Evolutionary conservation across 2,329 filamentous ascomycete genomes (phyloP), one percentile per base, ranked within the genome.

Genomic region (Metarhizium anisopliae): DNA sequence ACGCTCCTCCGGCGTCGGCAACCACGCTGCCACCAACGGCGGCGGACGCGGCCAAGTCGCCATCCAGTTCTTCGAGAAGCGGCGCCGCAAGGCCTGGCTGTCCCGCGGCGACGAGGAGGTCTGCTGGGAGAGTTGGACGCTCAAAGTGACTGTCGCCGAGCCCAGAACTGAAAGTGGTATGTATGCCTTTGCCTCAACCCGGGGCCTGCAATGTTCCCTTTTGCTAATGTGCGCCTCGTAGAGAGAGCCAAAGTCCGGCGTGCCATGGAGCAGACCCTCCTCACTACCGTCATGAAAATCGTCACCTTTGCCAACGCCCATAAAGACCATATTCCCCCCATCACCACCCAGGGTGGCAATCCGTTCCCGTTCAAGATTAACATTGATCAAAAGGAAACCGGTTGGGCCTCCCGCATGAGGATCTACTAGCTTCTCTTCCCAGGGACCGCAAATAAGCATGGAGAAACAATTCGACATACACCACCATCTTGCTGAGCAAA

Each of bases 291-390:
- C 57, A 83, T 95, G 77, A 95, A 96, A 73, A 93, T 96, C 64
- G 83, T 96, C 63, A 86, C 85, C 59, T 87, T 89, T 54, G 91
- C 90, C 64, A 95, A 95, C 72, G 77, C 83, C 53, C 88, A 96
- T 72, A 95, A 95, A 70, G 90, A 95, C 66, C 94, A 97, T 71
- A 97, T 99, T 61, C 94, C 94, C 1, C 94, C 93, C 52, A 97
- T 97, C 64, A 96, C 91, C 61, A 95, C 91, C 8, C 94, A 91
- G 25, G 91, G 86, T 67, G 90, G 88, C 51, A 97, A 97, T 69
- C 93, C 94, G 0, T 99, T 97, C 67, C 93, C 93, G 0, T 97
- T 95, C 72, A 87, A 92, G 70, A 95, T 97, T 67, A 82, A 87
- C 59, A 84, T 97, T 57, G 94, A 95, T 67, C 90, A 90, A 56